Evolutionary conservation across 2,329 filamentous ascomycete genomes (phyloP).

Genomic region (Escovopsis sp.): DNA sequence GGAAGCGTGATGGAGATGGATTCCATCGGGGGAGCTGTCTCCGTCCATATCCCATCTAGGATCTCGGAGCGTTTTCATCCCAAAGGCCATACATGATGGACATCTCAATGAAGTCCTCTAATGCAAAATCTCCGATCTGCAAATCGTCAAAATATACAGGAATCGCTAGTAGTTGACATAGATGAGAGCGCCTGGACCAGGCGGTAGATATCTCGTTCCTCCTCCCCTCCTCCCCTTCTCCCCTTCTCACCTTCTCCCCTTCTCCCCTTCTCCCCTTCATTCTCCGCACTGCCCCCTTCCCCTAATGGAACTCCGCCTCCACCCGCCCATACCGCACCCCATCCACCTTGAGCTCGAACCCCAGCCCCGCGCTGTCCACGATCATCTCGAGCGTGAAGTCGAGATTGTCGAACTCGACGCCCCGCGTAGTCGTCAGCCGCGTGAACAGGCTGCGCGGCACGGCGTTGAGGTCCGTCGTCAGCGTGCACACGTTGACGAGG

Average conservation of each 20-base stretch:
- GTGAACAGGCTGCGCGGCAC: constrained; percentile 63
- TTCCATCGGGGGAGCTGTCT: no score
- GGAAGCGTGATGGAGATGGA: no score
- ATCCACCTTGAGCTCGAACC: constrained; percentile 67
- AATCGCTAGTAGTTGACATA: no score
- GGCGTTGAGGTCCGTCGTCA: constrained; percentile 65
- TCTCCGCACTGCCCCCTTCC: not conserved
- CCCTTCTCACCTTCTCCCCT: not conserved
- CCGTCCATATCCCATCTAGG: no score
- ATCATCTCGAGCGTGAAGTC: constrained; percentile 76
- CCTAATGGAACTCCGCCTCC: constrained; percentile 59
- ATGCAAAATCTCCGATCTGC: no score
- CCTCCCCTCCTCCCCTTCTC: not conserved
- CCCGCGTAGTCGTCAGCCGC: constrained; percentile 59
- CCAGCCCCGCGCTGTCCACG: constrained; percentile 59
- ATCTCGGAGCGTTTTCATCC: no score
- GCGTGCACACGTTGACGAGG: constrained; percentile 58
- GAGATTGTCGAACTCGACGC: constrained; percentile 67
- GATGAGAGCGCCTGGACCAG: no score
- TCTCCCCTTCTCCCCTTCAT: not conserved
- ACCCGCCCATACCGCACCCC: constrained; percentile 63
- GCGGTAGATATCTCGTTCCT: not conserved
- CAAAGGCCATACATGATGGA: no score
- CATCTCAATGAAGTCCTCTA: no score
- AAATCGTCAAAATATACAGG: no score